Conservation (phyloP, 164 flowering plant species). For the Nymphaea thermarum region DNA sequence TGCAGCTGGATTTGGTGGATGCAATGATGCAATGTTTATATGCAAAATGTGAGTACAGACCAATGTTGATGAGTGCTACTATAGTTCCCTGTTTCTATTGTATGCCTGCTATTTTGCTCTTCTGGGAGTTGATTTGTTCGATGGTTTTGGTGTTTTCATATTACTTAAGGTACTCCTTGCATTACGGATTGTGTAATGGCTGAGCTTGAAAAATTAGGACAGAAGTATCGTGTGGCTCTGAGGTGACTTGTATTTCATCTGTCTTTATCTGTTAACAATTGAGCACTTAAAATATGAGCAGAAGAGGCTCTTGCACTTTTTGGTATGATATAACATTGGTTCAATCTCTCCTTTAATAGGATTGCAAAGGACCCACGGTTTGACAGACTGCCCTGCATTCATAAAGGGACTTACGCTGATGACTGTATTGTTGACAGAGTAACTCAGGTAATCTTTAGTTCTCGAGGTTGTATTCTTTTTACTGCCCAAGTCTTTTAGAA, state of each 20-base stretch:
- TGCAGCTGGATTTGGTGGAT: conserved; percentile 80
- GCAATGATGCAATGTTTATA: conserved; percentile 95
- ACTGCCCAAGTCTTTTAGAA: not conserved
- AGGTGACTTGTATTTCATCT: conserved; percentile 23
- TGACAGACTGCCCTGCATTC: conserved; percentile 82
- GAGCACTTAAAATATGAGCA: not conserved
- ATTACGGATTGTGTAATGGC: conserved; percentile 98
- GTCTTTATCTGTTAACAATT: not conserved
- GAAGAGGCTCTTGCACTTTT: too few species aligned
- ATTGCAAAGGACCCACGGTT: conserved; percentile 96
- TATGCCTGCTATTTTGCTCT: not conserved
- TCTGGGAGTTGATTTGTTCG: not conserved
- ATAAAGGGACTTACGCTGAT: conserved; percentile 98
- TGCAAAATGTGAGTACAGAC: conserved; percentile 77
- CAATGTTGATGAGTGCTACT: not conserved
- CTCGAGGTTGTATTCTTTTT: not conserved
- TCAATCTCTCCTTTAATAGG: conserved; percentile 24
- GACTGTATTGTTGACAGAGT: conserved; percentile 89
- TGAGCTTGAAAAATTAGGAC: conserved; percentile 91
- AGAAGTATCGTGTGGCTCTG: conserved; percentile 88
- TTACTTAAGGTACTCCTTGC: conserved; percentile 73
- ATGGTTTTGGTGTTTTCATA: not conserved
- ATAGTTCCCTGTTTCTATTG: not conserved
- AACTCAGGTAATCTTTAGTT: conserved; percentile 43
- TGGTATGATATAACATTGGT: not conserved